Base-by-base conservation (phyloP, 768 basidiomycete genomes). In the Lyophyllum decastes region DNA sequence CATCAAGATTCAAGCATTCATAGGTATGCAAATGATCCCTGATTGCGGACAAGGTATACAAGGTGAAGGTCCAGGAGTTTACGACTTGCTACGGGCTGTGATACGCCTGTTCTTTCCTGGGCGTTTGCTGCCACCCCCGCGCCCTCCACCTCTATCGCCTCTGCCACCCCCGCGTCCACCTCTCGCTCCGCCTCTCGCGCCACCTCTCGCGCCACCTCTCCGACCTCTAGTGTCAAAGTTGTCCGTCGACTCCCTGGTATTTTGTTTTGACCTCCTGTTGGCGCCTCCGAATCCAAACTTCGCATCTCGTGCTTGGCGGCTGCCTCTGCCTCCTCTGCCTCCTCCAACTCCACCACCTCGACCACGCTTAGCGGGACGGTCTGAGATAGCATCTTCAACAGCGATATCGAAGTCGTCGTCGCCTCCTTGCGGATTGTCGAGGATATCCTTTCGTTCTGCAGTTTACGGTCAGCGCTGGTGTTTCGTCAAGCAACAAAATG, bases 401-500 rank as follows among this genome's bases (percentile, higher is more conserved):
- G 90, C 89, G 57, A 98, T 82, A 66, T 95, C 94, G 67, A 97
- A 97, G 26, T 84, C 88, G 53, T 86, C 87, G 58, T 82, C 86
- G 16, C 78, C 84, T 17, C 71, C 78, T 46, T 80, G 77, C 10
- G 81, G 78, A 34, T 83, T 85, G 63, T 93, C 89, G 64, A 93
- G 74, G 38, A 88, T 84, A 58, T 90, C 93, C 70, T 90, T 92
- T 65, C 90, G 86, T 81, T 96, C 94, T 96, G 66, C 25, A 60
- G 24, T 49, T 30, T 35, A 27, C 50, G 22, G 38, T 47, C 24
- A 52, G 46, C 22, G 10, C 40, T 34, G 24, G 14, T 25, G 54
- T 2, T 51, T 17, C 4, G 22, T 17, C 2, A 12, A 34, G 34
- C 6, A 4, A 17, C 10, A 22, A 26, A 40, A 57, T 2, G 54